Percentiles rank a stretch among this genome's conserved stretches.
Conservation (phyloP, 2,329 filamentous ascomycete genomes). For the Eurotiales sp. region DNA sequence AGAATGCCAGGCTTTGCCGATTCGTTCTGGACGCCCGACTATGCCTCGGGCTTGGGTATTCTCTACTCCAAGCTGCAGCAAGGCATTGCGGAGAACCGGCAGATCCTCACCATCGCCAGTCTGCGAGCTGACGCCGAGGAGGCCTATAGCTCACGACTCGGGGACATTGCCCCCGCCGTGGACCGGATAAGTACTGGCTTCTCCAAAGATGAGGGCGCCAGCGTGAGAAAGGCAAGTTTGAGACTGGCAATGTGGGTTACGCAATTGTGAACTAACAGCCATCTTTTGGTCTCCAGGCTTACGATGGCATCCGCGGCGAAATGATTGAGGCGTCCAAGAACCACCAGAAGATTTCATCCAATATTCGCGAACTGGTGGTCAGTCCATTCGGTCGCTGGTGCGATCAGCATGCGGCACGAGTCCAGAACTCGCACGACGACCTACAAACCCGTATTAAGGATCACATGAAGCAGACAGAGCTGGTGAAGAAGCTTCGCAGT, state of each 20-base stretch:
- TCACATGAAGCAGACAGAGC: conserved; percentile 86
- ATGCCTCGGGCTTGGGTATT: conserved; percentile 91
- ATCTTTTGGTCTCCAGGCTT: conserved; percentile 61
- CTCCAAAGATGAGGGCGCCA: conserved; percentile 87
- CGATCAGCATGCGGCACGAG: conserved; percentile 84
- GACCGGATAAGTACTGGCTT: conserved; percentile 84
- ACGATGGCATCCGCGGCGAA: conserved; percentile 85
- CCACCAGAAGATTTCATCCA: conserved; percentile 93
- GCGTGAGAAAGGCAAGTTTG: conserved; percentile 81
- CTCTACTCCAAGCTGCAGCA: conserved; percentile 96
- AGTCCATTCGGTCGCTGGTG: conserved; percentile 94
- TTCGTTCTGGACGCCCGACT: conserved; percentile 97
- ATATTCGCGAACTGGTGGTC: conserved; percentile 92
- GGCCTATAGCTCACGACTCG: conserved; percentile 73
- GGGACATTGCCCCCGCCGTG: conserved; percentile 74
- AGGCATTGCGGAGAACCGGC: conserved; percentile 90
- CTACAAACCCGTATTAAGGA: conserved; percentile 86
- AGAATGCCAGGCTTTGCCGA: conserved; percentile 86
- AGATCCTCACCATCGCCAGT: conserved; percentile 84
- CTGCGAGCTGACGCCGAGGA: conserved; percentile 97
- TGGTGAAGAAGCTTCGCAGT: conserved; percentile 87
- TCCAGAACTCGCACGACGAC: conserved; percentile 93
- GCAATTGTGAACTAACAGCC: not conserved
- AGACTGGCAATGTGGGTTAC: too few species aligned
- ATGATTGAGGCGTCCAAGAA: conserved; percentile 88